Conservation (phyloP, 2,329 filamentous ascomycete genomes). For the Penicillium paneum region DNA sequence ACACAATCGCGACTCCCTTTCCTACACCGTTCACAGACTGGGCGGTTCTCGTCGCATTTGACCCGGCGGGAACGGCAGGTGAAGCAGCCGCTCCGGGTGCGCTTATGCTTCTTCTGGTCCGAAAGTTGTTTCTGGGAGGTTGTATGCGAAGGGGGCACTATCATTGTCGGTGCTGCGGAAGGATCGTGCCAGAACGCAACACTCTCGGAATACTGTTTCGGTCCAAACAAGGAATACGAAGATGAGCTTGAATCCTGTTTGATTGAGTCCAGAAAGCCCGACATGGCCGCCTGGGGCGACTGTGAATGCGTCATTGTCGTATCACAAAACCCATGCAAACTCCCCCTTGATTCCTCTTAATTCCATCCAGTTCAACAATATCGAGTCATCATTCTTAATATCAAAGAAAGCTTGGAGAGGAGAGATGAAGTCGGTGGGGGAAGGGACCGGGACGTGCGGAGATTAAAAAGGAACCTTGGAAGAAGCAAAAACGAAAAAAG, state of each 20-base stretch:
- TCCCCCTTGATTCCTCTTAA: neutral
- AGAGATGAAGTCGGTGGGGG: conserved; percentile 15
- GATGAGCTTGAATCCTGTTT: conserved; percentile 28
- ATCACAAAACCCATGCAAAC: neutral
- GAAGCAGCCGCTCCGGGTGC: conserved; percentile 89
- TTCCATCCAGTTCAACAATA: neutral
- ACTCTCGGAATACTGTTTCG: conserved; percentile 41
- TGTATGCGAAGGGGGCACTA: conserved; percentile 17
- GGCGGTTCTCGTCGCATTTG: conserved; percentile 89
- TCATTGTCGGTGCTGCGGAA: conserved; percentile 19
- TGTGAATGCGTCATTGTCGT: conserved; percentile 32
- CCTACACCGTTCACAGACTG: conserved; percentile 83
- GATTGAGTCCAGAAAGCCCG: conserved; percentile 27
- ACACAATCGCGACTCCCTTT: conserved; percentile 89
- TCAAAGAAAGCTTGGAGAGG: neutral
- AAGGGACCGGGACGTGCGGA: conserved; percentile 24
- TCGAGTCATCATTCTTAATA: neutral
- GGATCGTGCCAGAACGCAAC: conserved; percentile 46
- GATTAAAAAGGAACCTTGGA: conserved; percentile 12
- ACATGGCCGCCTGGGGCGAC: conserved; percentile 30
- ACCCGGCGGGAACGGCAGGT: conserved; percentile 87
- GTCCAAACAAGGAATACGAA: conserved; percentile 35
- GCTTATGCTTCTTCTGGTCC: conserved; percentile 85
- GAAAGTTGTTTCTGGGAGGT: conserved; percentile 26
- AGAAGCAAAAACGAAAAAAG: neutral